Conservation (phyloP, 306 rosid genomes). For the Glycine tomentella region DNA sequence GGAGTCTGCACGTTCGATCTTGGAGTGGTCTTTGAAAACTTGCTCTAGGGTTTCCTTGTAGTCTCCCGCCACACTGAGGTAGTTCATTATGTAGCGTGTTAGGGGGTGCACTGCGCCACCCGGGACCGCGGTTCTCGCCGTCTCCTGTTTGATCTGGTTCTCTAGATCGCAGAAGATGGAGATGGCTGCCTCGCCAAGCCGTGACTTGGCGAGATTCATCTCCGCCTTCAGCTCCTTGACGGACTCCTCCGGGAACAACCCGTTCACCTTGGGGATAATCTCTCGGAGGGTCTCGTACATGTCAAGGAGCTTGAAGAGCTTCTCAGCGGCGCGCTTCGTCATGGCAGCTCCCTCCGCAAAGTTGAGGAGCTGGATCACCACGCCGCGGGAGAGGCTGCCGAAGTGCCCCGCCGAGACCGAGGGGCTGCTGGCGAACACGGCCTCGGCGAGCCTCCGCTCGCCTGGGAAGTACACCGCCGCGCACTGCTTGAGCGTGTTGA, state of each 20-base stretch:
- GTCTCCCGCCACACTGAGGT: slow-evolving; percentile 52
- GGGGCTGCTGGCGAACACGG: slow-evolving; percentile 39
- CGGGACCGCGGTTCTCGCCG: slow-evolving; percentile 49
- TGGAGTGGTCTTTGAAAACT: slow-evolving; percentile 58
- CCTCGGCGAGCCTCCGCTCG: slow-evolving; percentile 53
- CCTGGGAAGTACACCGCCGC: slow-evolving; percentile 49
- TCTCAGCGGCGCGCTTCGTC: slow-evolving; percentile 68
- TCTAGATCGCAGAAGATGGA: slow-evolving; percentile 55
- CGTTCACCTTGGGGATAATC: slow-evolving; percentile 41
- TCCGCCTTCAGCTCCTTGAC: slow-evolving; percentile 55
- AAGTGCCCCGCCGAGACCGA: slow-evolving; percentile 42
- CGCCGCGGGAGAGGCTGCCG: slow-evolving; percentile 56
- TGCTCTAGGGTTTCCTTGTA: slow-evolving; percentile 60
- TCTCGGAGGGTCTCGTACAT: slow-evolving; percentile 69
- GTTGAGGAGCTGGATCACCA: slow-evolving; percentile 61
- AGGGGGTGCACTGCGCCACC: slow-evolving; percentile 65
- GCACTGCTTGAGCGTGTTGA: slow-evolving; percentile 52
- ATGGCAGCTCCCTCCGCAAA: slow-evolving; percentile 65
- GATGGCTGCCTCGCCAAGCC: slow-evolving; percentile 58
- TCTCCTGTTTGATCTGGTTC: slow-evolving; percentile 49
- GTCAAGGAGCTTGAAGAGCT: slow-evolving; percentile 70
- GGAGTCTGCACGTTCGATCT: slow-evolving; percentile 59
- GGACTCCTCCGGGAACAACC: slow-evolving; percentile 50
- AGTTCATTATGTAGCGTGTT: slow-evolving; percentile 63
- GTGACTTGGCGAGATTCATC: slow-evolving; percentile 41